Conservation (phyloP, 768 basidiomycete genomes). For the Leucocoprinus leucothites region DNA sequence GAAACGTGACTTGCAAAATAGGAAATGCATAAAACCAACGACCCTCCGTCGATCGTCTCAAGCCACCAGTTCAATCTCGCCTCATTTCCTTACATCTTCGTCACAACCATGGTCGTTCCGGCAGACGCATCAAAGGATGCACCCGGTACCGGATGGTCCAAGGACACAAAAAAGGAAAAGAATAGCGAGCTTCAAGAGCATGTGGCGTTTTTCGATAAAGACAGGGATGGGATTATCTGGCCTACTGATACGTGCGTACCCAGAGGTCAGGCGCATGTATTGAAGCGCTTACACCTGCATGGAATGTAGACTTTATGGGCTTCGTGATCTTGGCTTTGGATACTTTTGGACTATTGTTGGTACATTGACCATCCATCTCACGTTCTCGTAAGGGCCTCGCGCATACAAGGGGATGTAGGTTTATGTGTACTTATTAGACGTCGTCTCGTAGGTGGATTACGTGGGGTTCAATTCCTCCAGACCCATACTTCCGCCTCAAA, state of each 20-base stretch:
- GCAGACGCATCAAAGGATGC: background rate
- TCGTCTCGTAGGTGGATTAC: background rate
- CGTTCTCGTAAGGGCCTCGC: background rate
- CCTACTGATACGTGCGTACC: background rate
- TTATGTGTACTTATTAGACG: background rate
- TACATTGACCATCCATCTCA: background rate
- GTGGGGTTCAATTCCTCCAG: background rate
- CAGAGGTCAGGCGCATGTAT: no score
- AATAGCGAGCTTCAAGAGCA: background rate
- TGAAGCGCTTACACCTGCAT: background rate
- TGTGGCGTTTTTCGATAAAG: slow-evolving; percentile 1
- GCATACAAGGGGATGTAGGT: no score
- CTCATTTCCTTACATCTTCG: background rate
- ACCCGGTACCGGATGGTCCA: background rate
- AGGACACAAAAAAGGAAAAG: background rate
- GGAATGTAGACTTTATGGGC: background rate
- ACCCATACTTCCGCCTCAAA: background rate
- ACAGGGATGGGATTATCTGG: slow-evolving; percentile 6
- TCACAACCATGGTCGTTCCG: background rate
- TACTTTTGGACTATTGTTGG: background rate
- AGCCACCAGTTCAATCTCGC: background rate
- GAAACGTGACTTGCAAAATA: background rate
- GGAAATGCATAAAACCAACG: background rate
- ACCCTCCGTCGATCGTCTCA: no score
- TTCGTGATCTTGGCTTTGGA: background rate